Evolutionary conservation across 371 early-diverging fungal species (phyloP), one percentile per base, ranked within the genome.

Genomic region (Rhizopus arrhizus): DNA sequence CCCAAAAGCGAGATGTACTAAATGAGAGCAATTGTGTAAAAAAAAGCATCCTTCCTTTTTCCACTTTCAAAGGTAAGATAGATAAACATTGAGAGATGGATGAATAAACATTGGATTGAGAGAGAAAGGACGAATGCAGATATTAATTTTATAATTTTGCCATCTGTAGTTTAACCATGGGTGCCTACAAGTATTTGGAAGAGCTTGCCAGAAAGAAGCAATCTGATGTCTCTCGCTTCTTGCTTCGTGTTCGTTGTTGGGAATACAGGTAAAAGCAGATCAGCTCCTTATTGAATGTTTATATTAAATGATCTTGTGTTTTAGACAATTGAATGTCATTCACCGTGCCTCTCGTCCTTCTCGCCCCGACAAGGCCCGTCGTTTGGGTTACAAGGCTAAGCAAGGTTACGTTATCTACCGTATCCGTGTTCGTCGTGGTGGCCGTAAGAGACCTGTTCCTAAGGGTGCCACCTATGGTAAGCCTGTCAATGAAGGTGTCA

Each of bases 301-400:
- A 12, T 31, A n/a, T 32, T 15, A 32, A 59, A 28, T 40, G 32
- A 42, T 28, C 29, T 22, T 46, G 12, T 49, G 11, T 28, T 50
- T 32, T 62, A 89, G 95, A 70, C 99, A 99, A 84, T 86, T 95
- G 78, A 92, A 93, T 77, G 93, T 90, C 63, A 91, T 98, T 74
- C 97, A 97, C 90, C 91, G 96, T 70, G 98, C 97, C 46, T 93
- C 95, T 62, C 93, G 96, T 75, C 96, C 99, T 53, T 94, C 97
- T 63, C 97, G 97, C 76, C 95, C 97, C 60, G 99, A 99, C 78
- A 97, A 98, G 90, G 99, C 99, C 56, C 92, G 98, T 76, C 95
- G 95, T 70, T 87, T 99, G 59, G 99, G 99, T 61, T 99, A 99
- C 92, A 97, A 96, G 82, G 95, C 95, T 80, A 99, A 98, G 90